These are phyloP conservation scores for Fusarium torreyae DNA, from an alignment of 2,329 filamentous ascomycete genomes.

Conservation along the genomic window DNA sequence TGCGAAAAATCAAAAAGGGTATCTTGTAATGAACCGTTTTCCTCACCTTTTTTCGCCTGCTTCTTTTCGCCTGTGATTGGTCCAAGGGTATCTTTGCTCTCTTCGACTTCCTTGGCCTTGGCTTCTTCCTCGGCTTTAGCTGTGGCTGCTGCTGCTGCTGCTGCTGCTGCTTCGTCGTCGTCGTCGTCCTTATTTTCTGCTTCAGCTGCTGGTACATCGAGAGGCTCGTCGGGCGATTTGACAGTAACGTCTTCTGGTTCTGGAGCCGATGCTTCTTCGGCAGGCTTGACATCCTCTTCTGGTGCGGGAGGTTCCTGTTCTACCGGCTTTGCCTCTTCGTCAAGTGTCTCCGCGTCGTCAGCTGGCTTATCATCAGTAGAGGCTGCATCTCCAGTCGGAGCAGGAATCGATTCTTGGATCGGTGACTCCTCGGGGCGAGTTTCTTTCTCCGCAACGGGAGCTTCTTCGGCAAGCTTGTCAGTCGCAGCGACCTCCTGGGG, in stretches of 20 bases:
- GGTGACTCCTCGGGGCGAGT: conserved; percentile 22
- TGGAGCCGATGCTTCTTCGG: conserved; percentile 35
- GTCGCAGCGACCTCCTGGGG: conserved; percentile 10
- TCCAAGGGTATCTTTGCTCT: conserved; percentile 59
- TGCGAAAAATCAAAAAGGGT: conserved; percentile 56
- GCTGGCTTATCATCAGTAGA: conserved; percentile 45
- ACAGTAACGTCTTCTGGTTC: conserved; percentile 38
- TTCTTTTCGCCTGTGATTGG: conserved; percentile 57
- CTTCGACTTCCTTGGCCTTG: conserved; percentile 51
- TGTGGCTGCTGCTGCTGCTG: conserved; percentile 10
- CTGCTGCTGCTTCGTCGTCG: no score
- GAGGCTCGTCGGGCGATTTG: conserved; percentile 35
- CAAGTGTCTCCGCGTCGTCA: conserved; percentile 35
- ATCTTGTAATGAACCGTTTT: conserved; percentile 57
- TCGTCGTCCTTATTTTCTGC: conserved; percentile 40
- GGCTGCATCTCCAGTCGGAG: conserved; percentile 32
- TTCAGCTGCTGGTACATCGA: conserved; percentile 38
- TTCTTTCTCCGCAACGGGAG: conserved; percentile 11
- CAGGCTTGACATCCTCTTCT: conserved; percentile 35
- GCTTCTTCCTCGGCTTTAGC: conserved; percentile 31
- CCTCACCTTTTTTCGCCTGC: conserved; percentile 62
- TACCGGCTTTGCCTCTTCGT: conserved; percentile 36
- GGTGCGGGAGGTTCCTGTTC: conserved; percentile 29
- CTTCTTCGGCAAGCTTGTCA: conserved; percentile 14
- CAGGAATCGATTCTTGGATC: conserved; percentile 22